Percentiles rank a stretch among this genome's conserved stretches.
Conservation (phyloP, 2,329 filamentous ascomycete species). For the Zalaria obscura region DNA sequence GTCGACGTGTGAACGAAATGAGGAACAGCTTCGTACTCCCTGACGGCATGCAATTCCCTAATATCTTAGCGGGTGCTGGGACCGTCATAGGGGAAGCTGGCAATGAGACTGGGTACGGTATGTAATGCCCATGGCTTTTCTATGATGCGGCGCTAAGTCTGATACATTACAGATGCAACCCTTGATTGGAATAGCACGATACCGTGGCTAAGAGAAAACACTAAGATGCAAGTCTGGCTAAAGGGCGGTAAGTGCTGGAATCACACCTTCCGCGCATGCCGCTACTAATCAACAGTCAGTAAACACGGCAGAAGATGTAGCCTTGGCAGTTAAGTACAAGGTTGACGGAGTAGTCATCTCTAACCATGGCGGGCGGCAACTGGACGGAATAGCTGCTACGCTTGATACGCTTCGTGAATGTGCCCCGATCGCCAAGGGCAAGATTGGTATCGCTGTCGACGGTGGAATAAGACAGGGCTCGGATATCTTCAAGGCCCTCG, state of each 20-base stretch:
- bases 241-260: slow-evolving; percentile 1
- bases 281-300: not conserved
- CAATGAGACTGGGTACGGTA: not conserved
- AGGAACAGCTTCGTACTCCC: slow-evolving; percentile 35
- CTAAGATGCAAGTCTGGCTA: slow-evolving; percentile 6
- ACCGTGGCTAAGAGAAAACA: slow-evolving; percentile 6
- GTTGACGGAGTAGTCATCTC: slow-evolving; percentile 5
- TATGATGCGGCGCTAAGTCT: not conserved
- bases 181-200: slow-evolving; percentile 2
- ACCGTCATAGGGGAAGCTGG: not conserved
- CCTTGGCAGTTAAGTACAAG: slow-evolving; percentile 2
- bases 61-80: slow-evolving; percentile 9
- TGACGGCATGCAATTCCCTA: slow-evolving; percentile 27
- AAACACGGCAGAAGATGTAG: slow-evolving; percentile 3
- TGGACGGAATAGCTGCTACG: slow-evolving; percentile 34
- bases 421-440: slow-evolving; percentile 16
- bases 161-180: slow-evolving; percentile 7
- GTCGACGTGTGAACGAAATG: slow-evolving; percentile 34
- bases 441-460: slow-evolving; percentile 34
- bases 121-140: not conserved
- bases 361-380: slow-evolving; percentile 39
- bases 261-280: not conserved
- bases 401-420: slow-evolving; percentile 26
- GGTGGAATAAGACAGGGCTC: slow-evolving; percentile 38
- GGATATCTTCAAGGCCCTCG: slow-evolving; percentile 42